A percentile compares a stretch with the other conserved stretches of the same genome.
Evolutionary conservation across 306 rosid species (phyloP).

Genomic region (Cucurbita pepo): DNA sequence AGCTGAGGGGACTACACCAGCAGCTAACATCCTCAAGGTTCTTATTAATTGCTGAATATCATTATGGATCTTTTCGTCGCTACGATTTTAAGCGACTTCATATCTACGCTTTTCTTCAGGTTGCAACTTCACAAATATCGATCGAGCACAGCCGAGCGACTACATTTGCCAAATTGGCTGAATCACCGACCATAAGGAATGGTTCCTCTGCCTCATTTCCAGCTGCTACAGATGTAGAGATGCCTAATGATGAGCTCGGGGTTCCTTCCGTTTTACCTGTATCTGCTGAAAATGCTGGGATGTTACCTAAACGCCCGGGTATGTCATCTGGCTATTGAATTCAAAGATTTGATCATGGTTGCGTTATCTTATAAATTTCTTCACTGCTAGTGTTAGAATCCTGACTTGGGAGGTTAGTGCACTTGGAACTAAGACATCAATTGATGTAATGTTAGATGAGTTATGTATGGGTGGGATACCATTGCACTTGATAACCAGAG

Average conservation of each 20-base stretch:
- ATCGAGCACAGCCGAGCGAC: slow-evolving; percentile 61
- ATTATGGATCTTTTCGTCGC: not conserved
- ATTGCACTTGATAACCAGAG: not conserved
- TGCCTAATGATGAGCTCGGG: slow-evolving; percentile 18
- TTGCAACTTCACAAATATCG: slow-evolving; percentile 16
- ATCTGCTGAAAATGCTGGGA: slow-evolving; percentile 62
- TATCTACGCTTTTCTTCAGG: not conserved
- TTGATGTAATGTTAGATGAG: not conserved
- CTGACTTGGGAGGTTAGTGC: not conserved
- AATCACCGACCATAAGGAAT: slow-evolving; percentile 33
- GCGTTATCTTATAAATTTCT: not conserved
- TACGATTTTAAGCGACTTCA: not conserved
- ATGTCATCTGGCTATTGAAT: not conserved
- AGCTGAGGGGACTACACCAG: not conserved
- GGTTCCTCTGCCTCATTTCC: slow-evolving; percentile 17
- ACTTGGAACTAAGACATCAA: not conserved
- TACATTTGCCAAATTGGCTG: slow-evolving; percentile 55
- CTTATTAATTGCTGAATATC: not conserved
- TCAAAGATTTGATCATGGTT: not conserved
- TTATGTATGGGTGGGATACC: not conserved
- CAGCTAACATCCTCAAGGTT: slow-evolving; percentile 20
- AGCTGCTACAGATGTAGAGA: slow-evolving; percentile 16
- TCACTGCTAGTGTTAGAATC: not conserved
- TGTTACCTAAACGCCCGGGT: slow-evolving; percentile 63
- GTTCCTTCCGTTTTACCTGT: slow-evolving; percentile 40